Evolutionary conservation across 1,284 basidiomycete genomes (phyloP).

Genomic region (Leccinum griseonigrum): DNA sequence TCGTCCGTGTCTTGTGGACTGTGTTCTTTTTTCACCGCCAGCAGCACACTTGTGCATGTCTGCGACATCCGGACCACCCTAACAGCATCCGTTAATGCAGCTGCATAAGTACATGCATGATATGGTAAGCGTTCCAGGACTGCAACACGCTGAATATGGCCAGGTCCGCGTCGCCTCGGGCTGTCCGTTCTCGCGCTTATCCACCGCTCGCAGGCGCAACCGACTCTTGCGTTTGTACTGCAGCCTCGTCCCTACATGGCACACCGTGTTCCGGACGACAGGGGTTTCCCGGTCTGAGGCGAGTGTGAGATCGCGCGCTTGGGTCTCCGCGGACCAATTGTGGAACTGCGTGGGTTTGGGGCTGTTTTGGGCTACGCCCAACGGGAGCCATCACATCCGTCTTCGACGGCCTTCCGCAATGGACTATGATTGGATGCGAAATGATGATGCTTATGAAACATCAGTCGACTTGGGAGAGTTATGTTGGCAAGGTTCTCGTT

Average conservation of each 20-base stretch:
- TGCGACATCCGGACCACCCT: conserved; percentile 4
- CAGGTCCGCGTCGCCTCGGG: conserved; percentile 2
- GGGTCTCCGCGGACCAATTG: conserved; percentile 25
- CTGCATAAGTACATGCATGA: conserved; percentile 3
- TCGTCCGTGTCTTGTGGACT: neutral
- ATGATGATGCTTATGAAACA: conserved; percentile 23
- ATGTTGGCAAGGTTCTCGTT: conserved; percentile 15
- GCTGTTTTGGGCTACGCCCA: conserved; percentile 13
- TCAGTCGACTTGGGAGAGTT: conserved; percentile 7
- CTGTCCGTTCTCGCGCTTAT: conserved; percentile 14
- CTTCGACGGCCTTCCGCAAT: conserved; percentile 26
- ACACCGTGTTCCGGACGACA: neutral
- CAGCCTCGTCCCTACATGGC: neutral
- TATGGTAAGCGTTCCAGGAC: conserved; percentile 1
- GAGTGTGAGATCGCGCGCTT: conserved; percentile 8
- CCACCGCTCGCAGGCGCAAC: neutral
- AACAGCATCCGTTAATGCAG: conserved; percentile 3
- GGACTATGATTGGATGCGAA: conserved; percentile 15
- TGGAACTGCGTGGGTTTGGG: conserved; percentile 16
- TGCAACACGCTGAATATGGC: conserved; percentile 2
- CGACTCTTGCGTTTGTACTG: conserved; percentile 4
- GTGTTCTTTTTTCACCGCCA: neutral
- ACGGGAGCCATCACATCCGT: conserved; percentile 19
- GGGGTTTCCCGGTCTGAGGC: conserved; percentile 4
- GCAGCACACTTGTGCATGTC: neutral